Conservation (phyloP, 306 rosid species). For the Citrullus colocynthis region DNA sequence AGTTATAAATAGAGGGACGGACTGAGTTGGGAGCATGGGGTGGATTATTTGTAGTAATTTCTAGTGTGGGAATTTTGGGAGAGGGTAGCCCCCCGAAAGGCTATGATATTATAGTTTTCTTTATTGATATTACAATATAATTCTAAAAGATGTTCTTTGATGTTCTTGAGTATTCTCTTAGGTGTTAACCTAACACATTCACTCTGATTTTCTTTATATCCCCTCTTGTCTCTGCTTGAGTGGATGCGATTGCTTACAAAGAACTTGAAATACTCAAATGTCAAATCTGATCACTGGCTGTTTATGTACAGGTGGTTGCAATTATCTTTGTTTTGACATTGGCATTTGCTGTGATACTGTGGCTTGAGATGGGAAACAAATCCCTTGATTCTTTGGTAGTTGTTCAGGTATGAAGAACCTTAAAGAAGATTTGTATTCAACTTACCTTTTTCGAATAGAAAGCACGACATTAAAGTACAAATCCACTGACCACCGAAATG, state of each 20-base stretch:
- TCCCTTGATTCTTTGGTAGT: constrained; percentile 55
- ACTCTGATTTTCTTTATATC: background rate
- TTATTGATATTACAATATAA: no score
- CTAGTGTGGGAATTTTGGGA: no score
- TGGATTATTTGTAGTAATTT: no score
- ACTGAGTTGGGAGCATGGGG: no score
- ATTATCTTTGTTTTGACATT: constrained; percentile 39
- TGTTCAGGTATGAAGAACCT: constrained; percentile 45
- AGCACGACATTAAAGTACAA: background rate
- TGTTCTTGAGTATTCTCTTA: no score
- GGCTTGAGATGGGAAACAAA: constrained; percentile 66
- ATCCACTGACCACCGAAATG: background rate
- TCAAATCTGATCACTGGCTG: background rate
- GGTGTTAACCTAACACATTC: no score
- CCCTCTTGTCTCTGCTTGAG: background rate
- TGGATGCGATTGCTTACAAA: background rate
- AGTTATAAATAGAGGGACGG: no score
- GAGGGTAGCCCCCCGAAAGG: no score
- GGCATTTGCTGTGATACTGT: constrained; percentile 63
- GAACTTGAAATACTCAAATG: background rate
- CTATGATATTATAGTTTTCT: no score
- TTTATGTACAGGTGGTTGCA: constrained; percentile 43
- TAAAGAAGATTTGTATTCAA: background rate
- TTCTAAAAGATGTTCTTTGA: no score
- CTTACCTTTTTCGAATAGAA: background rate